These are phyloP conservation scores for Cryptococcus neoformans DNA, from an alignment of 1,284 basidiomycete genomes.

Conservation along the genomic window DNA sequence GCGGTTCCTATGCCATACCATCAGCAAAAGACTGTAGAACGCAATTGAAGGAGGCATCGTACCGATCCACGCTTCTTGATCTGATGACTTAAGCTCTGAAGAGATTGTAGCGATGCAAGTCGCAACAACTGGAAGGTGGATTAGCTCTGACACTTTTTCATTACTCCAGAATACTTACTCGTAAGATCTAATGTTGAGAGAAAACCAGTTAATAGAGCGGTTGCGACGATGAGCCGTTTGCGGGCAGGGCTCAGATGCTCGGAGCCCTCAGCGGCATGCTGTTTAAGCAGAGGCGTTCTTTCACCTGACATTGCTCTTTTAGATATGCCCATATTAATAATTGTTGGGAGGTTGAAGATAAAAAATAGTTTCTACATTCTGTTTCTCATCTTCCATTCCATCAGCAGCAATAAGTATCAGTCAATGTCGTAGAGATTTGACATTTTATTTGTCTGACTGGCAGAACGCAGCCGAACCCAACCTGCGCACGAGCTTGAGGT, in stretches of 20 bases:
- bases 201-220: slow-evolving; percentile 23
- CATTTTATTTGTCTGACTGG: too few species aligned
- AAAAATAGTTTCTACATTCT: not conserved
- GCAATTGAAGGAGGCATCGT: not conserved
- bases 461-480: too few species aligned
- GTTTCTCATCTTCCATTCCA: not conserved
- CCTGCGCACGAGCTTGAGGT: too few species aligned
- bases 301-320: slow-evolving; percentile 2
- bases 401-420: too few species aligned
- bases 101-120: slow-evolving; percentile 31
- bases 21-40: not conserved
- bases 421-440: too few species aligned
- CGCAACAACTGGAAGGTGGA: slow-evolving; percentile 19
- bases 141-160: not conserved
- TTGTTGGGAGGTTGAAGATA: not conserved
- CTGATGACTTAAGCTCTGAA: slow-evolving; percentile 23
- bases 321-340: not conserved
- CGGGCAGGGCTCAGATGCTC: slow-evolving; percentile 3
- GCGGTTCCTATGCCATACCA: slow-evolving; percentile 15
- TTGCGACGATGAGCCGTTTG: slow-evolving; percentile 18
- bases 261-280: not conserved
- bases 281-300: slow-evolving; percentile 11
- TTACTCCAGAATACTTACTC: slow-evolving; percentile 9
- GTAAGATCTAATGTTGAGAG: slow-evolving; percentile 25
- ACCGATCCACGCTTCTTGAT: slow-evolving; percentile 33